Percentiles rank a stretch among this genome's conserved stretches.
Evolutionary conservation across 2,329 filamentous ascomycete species (phyloP).

Genomic region (Epichloe sibirici): DNA sequence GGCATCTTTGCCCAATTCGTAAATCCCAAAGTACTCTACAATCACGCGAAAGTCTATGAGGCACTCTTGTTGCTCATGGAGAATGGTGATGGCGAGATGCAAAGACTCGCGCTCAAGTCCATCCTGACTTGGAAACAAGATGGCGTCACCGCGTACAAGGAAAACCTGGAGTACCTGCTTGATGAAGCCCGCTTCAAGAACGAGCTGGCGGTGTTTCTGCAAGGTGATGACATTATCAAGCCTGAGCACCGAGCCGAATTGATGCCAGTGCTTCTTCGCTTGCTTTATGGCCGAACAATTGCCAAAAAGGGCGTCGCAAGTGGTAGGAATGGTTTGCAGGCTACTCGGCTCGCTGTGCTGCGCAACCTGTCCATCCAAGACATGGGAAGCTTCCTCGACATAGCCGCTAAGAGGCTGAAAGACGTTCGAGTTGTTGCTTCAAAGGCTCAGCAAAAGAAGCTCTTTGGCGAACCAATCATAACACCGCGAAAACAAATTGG

Average conservation of each 20-base stretch:
- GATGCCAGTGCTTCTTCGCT: constrained; percentile 74
- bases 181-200: constrained; percentile 90
- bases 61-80: constrained; percentile 64
- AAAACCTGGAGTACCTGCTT: constrained; percentile 73
- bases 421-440: constrained; percentile 46
- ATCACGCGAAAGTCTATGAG: constrained; percentile 60
- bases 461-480: constrained; percentile 47
- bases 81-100: constrained; percentile 84
- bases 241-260: constrained; percentile 59
- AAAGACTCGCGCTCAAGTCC: constrained; percentile 72
- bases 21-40: constrained; percentile 77
- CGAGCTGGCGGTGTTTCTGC: constrained; percentile 80
- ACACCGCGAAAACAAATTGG: constrained; percentile 73
- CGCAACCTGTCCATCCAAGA: constrained; percentile 64
- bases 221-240: constrained; percentile 60
- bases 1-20: constrained; percentile 71
- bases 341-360: constrained; percentile 68
- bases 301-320: constrained; percentile 66
- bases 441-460: constrained; percentile 32
- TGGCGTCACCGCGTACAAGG: constrained; percentile 64
- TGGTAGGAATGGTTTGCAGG: constrained; percentile 68
- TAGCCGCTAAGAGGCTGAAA: constrained; percentile 62
- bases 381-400: constrained; percentile 68
- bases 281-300: constrained; percentile 84
- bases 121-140: constrained; percentile 82